phyloP scores from a whole-genome alignment of 345 rosid genomes.

The Microthlaspi erraticum region DNA sequence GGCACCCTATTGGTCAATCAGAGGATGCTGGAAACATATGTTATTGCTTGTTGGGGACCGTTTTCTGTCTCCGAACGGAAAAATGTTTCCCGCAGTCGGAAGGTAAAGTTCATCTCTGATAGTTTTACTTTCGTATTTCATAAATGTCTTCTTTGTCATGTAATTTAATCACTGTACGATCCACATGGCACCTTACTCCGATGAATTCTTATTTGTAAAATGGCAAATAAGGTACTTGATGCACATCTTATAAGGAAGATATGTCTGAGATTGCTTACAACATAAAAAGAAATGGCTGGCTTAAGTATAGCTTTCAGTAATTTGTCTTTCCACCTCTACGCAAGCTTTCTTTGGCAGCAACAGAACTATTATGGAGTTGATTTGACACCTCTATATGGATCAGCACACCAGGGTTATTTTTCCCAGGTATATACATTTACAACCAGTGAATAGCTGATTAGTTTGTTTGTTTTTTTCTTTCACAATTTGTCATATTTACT shows the following conservation, averaged over 20 bases:
- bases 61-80: slow-evolving; percentile 79
- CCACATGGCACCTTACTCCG: slow-evolving; percentile 97
- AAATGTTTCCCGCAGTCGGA: slow-evolving; percentile 91
- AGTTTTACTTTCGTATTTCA: not conserved
- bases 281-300: not conserved
- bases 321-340: slow-evolving; percentile 26
- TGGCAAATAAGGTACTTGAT: slow-evolving; percentile 88
- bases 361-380: slow-evolving; percentile 88
- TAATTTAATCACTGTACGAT: slow-evolving; percentile 60
- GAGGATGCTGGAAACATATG: slow-evolving; percentile 95
- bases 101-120: slow-evolving; percentile 56
- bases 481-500: not conserved
- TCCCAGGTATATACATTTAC: slow-evolving; percentile 66
- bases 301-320: slow-evolving; percentile 12
- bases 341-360: slow-evolving; percentile 98
- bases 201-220: slow-evolving; percentile 85
- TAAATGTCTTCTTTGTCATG: slow-evolving; percentile 18
- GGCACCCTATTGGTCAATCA: slow-evolving; percentile 93
- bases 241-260: slow-evolving; percentile 19
- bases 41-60: slow-evolving; percentile 96
- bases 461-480: not conserved
- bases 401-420: slow-evolving; percentile 91
- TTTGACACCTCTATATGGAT: slow-evolving; percentile 74
- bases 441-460: slow-evolving; percentile 5
- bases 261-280: slow-evolving; percentile 5